These are phyloP conservation scores for Tremellales sp. DNA, from an alignment of 1,284 basidiomycete genomes.

Conservation along the genomic window DNA sequence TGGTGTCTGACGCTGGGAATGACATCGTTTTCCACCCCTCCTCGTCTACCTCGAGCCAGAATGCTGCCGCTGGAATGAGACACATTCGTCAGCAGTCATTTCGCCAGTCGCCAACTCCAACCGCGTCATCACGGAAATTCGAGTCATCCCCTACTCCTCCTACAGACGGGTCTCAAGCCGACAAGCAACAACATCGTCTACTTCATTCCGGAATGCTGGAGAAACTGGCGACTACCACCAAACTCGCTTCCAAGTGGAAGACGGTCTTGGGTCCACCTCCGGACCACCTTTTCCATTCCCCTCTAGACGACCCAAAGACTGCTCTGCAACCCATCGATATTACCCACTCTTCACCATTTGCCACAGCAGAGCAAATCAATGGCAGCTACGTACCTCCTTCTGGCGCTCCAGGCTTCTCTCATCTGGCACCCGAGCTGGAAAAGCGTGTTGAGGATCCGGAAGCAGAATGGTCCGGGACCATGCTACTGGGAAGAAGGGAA, in stretches of 20 bases:
- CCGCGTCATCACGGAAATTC: not conserved
- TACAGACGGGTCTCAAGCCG: not conserved
- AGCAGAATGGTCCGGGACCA: slow-evolving; percentile 41
- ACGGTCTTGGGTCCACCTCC: slow-evolving; percentile 25
- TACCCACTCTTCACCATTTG: slow-evolving; percentile 44
- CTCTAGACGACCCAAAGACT: slow-evolving; percentile 9
- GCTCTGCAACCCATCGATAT: slow-evolving; percentile 40
- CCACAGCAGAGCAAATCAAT: slow-evolving; percentile 23
- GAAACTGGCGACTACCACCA: slow-evolving; percentile 29
- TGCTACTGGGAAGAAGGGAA: slow-evolving; percentile 55
- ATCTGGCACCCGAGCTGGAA: slow-evolving; percentile 42
- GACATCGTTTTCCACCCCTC: slow-evolving; percentile 39
- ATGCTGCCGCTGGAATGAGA: slow-evolving; percentile 11
- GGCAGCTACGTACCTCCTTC: slow-evolving; percentile 58
- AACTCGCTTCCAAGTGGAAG: slow-evolving; percentile 39
- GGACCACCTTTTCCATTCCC: slow-evolving; percentile 4
- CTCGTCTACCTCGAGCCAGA: not conserved
- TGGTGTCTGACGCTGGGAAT: slow-evolving; percentile 24
- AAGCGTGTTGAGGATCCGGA: slow-evolving; percentile 25
- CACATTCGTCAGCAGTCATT: slow-evolving; percentile 7
- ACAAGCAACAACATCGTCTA: no score
- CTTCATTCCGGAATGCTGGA: slow-evolving; percentile 20
- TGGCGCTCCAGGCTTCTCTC: slow-evolving; percentile 71
- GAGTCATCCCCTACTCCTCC: not conserved
- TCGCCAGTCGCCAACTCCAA: not conserved